Evolutionary conservation across 2,329 filamentous ascomycete genomes (phyloP).

Genomic region (Intubia oerlemansii): DNA sequence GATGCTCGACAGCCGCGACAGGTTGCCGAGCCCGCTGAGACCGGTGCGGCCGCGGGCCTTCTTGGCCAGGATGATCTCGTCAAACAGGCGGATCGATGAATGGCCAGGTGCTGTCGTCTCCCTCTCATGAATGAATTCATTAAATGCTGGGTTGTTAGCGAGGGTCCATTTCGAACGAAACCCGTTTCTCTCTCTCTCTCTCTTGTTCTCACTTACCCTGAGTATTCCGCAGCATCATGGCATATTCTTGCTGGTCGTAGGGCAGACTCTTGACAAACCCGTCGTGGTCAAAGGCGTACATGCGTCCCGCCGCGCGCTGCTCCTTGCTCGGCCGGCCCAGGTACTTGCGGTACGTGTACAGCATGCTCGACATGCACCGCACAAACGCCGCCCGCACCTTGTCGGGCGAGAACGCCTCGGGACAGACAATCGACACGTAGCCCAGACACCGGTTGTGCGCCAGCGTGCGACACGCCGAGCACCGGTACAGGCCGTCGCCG

Average conservation of each 20-base stretch:
- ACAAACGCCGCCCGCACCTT: conserved; percentile 42
- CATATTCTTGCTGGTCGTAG: conserved; percentile 43
- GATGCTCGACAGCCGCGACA: conserved; percentile 38
- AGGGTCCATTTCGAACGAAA: neutral
- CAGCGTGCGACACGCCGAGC: conserved; percentile 37
- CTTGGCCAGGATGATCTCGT: conserved; percentile 69
- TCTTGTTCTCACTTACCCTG: conserved; percentile 27
- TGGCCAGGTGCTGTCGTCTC: conserved; percentile 42
- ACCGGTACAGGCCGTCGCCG: conserved; percentile 54
- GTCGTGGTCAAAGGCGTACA: conserved; percentile 44
- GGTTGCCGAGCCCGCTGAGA: conserved; percentile 28
- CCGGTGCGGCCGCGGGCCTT: conserved; percentile 42
- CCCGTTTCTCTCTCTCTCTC: neutral
- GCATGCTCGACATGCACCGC: conserved; percentile 40
- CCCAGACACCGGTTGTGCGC: conserved; percentile 40
- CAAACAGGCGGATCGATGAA: conserved; percentile 53
- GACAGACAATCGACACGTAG: conserved; percentile 41
- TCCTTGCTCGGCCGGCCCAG: conserved; percentile 36
- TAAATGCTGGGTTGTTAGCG: conserved; percentile 30
- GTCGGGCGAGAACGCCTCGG: conserved; percentile 38
- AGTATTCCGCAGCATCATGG: conserved; percentile 41
- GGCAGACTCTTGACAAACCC: conserved; percentile 43
- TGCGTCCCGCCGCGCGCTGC: conserved; percentile 36
- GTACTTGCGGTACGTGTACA: conserved; percentile 45
- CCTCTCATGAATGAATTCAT: conserved; percentile 69